These are phyloP conservation scores for Elsinoe arachidis DNA, from an alignment of 2,329 filamentous ascomycete genomes.

Conservation along the genomic window DNA sequence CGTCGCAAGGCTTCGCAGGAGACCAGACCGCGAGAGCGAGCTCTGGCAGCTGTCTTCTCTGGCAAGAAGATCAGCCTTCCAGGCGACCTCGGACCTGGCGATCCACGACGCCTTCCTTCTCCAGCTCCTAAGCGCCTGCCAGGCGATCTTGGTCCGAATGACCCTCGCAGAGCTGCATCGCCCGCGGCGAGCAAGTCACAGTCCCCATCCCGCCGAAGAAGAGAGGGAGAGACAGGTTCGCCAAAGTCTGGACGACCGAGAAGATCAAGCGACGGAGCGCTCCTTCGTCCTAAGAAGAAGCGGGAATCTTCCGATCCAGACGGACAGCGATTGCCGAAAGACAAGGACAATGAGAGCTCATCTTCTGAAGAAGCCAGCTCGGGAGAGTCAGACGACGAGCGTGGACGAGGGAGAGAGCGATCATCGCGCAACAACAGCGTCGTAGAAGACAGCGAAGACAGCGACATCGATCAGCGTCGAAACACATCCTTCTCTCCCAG, in stretches of 20 bases:
- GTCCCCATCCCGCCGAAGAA: constrained; percentile 21
- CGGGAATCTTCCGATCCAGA: constrained; percentile 21
- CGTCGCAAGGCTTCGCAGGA: constrained; percentile 8
- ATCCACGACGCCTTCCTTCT: constrained; percentile 23
- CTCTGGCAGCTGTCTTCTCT: constrained; percentile 26
- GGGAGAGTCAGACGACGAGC: constrained; percentile 22
- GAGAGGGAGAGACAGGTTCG: background rate
- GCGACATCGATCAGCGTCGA: constrained; percentile 12
- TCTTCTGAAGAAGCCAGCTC: constrained; percentile 25
- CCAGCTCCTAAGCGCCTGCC: constrained; percentile 15
- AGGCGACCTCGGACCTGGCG: constrained; percentile 29
- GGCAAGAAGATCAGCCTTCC: constrained; percentile 25
- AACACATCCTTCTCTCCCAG: constrained; percentile 5
- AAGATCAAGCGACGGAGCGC: constrained; percentile 9
- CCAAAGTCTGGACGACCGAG: constrained; percentile 9
- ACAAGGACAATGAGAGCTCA: constrained; percentile 26
- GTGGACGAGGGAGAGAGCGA: constrained; percentile 26
- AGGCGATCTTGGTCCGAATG: constrained; percentile 17
- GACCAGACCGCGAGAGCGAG: constrained; percentile 13
- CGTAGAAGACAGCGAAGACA: constrained; percentile 12
- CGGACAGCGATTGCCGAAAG: constrained; percentile 17
- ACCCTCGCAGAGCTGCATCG: constrained; percentile 13
- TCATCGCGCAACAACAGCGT: constrained; percentile 16
- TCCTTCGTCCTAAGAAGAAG: constrained; percentile 17
- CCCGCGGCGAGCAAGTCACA: constrained; percentile 15